Evolutionary conservation across 257 asterid genomes (phyloP), one percentile per base, ranked within the genome.

Genomic region (Ophiorrhiza pumila): DNA sequence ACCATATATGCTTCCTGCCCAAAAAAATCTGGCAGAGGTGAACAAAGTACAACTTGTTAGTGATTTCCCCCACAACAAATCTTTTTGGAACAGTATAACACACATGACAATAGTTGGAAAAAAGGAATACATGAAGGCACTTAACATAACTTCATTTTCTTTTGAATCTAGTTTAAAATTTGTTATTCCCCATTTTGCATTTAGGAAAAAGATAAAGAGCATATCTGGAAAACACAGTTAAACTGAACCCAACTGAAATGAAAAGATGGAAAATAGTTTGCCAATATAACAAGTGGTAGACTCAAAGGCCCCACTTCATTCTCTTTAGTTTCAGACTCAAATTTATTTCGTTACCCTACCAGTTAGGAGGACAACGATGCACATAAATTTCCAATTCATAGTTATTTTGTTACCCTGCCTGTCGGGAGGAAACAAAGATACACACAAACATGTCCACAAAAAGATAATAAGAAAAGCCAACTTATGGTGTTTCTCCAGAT

Each of bases 1-100:
- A 56, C 98, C 98, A 76, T 95, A 95, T 70, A 95, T 67, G 81
- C 97, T 84, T 49, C 98, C 99, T 69, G 77, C 88, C 93, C 82
- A 83, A 80, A 95, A 92, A 69, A 87, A 88, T 74, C 99, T 95
- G 90, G 71, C 52, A 73, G 74, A 79, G 73, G 64, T 68, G 71
- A 74, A 83, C 22, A 59, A 55, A 58, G 76, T 74, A 79, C 41
- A 76, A 45, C 18, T 72, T 4, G 58, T 32, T 50, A 71, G 53
- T 73, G 27, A 50, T 64, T 58, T 72, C 60, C 53, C 74, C 58
- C 32, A 29, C 32, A 77, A 65, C 55, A 69, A 56, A 65, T 62
- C 50, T 61, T 58, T 23, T 22, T 65, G 2, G 25, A 69, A 65
- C 52, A 20, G 17, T 37, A n/a, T 34, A 7, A 41, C 42, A 56